Evolutionary conservation across 805 yeast species (phyloP).

Genomic region (Pichia paraexigua): DNA sequence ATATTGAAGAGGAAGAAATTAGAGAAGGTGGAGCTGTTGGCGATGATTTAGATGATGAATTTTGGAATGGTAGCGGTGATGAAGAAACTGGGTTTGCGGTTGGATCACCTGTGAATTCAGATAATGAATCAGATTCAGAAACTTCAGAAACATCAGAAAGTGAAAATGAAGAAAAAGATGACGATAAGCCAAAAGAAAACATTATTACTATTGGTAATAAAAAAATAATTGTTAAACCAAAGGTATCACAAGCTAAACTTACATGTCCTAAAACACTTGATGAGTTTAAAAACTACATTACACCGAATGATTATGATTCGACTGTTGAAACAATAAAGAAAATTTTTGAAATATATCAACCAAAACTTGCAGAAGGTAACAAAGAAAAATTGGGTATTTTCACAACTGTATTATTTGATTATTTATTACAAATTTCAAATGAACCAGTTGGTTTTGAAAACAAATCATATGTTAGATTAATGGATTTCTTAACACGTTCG

Average conservation of each 20-base stretch:
- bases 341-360: slow-evolving; percentile 57
- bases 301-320: slow-evolving; percentile 30
- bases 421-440: slow-evolving; percentile 43
- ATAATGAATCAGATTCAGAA: slow-evolving; percentile 16
- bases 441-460: slow-evolving; percentile 14
- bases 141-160: slow-evolving; percentile 26
- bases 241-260: slow-evolving; percentile 12
- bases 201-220: slow-evolving; percentile 30
- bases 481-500: slow-evolving; percentile 33
- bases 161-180: slow-evolving; percentile 25
- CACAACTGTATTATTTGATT: slow-evolving; percentile 55
- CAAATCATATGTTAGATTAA: slow-evolving; percentile 24
- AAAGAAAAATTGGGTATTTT: slow-evolving; percentile 63
- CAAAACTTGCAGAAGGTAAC: slow-evolving; percentile 74
- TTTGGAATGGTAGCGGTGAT: slow-evolving; percentile 54
- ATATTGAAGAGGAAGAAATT: slow-evolving; percentile 29
- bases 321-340: slow-evolving; percentile 43
- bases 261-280: slow-evolving; percentile 44
- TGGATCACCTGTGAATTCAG: slow-evolving; percentile 35
- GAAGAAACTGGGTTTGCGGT: slow-evolving; percentile 37
- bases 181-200: slow-evolving; percentile 9
- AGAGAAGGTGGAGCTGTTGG: slow-evolving; percentile 36
- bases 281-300: slow-evolving; percentile 32
- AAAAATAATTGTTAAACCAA: slow-evolving; percentile 18
- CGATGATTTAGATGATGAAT: slow-evolving; percentile 63